Evolutionary conservation across 768 basidiomycete species (phyloP), one percentile per base, ranked within the genome.

Genomic region (Suillus occidentalis): DNA sequence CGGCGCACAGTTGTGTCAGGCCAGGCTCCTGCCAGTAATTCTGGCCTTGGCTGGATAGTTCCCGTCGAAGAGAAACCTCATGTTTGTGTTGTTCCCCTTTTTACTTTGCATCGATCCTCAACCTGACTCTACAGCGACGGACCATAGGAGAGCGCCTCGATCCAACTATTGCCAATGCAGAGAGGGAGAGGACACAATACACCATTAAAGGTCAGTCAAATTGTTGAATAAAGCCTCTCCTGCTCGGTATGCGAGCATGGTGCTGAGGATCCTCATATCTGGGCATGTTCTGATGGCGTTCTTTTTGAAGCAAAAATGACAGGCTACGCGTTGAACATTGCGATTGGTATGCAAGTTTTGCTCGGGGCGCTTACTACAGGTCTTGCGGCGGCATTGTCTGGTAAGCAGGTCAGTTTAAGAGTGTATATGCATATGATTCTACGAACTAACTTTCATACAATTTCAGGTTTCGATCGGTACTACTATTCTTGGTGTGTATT

Each of bases 321-420:
- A 7, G 70, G 72, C 0, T 78, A 73, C 60, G 71, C 75, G 6
- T 75, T 82, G 42, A 82, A 82, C 64, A 64, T 78, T 18, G 87
- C 89, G 1, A 90, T 90, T 52, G 82, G 81, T 22, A 62, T 89
- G 43, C 90, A 91, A 70, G 85, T 91, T 5, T 45, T 88, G 0
- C 74, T 91, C 31, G 89, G 89, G 8, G 83, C 89, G 2, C 76
- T 91, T 37, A 90, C 88, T 12, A 91, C 89, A 0, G 89, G 85
- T 0, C 66, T 90, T n/a, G 81, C 88, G 0, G 86, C 87, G 7
- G 79, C 76, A 12, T 42, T 59, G 39, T 71, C 67, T 16, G 82
- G 80, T 10, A 76, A 66, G 12, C 78, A 82, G 77, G 85, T 81
- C 56, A 60, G 80, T 72, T 16, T 49, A 13, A 37, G 40, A 40